Evolutionary conservation across 2,329 filamentous ascomycete species (phyloP).

Genomic region (Sporothrix protearum): DNA sequence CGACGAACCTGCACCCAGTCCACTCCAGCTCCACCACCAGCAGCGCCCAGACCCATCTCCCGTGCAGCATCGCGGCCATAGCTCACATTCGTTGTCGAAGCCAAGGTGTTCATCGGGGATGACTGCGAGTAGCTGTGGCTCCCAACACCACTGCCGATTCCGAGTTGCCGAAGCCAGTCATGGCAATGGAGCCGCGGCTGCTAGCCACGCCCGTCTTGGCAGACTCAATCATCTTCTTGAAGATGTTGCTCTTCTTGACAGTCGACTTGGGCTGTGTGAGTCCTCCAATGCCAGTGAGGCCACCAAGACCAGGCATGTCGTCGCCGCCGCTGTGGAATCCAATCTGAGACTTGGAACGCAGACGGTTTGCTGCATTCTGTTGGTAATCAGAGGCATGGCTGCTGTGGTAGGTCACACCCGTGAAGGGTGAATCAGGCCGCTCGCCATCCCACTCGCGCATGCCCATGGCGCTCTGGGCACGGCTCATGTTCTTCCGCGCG

Average conservation of each 20-base stretch:
- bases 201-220: conserved; percentile 92
- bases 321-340: conserved; percentile 51
- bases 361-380: conserved; percentile 33
- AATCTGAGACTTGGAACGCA: conserved; percentile 61
- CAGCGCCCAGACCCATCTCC: conserved; percentile 63
- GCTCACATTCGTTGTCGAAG: conserved; percentile 17
- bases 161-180: conserved; percentile 45
- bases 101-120: conserved; percentile 44
- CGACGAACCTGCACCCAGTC: conserved; percentile 98
- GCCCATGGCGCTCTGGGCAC: conserved; percentile 62
- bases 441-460: conserved; percentile 54
- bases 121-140: conserved; percentile 11
- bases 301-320: conserved; percentile 43
- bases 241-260: conserved; percentile 80
- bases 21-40: conserved; percentile 45
- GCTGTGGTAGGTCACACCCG: conserved; percentile 84
- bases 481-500: conserved; percentile 64
- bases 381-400: conserved; percentile 65
- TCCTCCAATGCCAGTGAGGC: conserved; percentile 69
- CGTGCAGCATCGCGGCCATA: conserved; percentile 52
- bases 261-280: conserved; percentile 66
- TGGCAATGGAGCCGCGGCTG: conserved; percentile 78
- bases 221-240: conserved; percentile 91
- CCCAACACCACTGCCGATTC: conserved; percentile 30
- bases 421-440: conserved; percentile 63